Percentiles rank a stretch among this genome's conserved stretches.
Conservation (phyloP, 352 stramenopile species). For the Pythium apleroticum region DNA sequence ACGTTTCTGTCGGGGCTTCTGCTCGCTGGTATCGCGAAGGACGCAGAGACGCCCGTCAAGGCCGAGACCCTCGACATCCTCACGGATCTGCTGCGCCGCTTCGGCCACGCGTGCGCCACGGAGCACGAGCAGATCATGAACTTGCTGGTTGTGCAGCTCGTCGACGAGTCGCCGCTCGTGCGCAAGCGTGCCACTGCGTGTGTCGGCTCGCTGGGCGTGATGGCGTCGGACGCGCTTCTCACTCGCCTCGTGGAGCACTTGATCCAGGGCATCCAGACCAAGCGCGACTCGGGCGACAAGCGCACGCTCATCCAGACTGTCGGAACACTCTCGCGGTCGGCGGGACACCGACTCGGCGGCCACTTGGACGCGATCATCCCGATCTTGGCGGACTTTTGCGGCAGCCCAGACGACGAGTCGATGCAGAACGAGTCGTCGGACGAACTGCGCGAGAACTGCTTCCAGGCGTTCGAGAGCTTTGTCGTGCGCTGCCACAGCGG, state of each 20-base stretch:
- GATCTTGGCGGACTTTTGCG: slow-evolving; percentile 95
- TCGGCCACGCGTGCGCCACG: slow-evolving; percentile 89
- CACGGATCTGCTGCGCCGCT: slow-evolving; percentile 95
- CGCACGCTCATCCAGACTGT: slow-evolving; percentile 96
- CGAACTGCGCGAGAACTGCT: slow-evolving; percentile 97
- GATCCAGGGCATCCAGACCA: slow-evolving; percentile 88
- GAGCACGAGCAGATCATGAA: slow-evolving; percentile 92
- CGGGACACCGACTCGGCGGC: slow-evolving; percentile 94
- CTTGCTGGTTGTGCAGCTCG: slow-evolving; percentile 82
- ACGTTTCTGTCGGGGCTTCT: slow-evolving; percentile 67
- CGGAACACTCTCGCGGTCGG: slow-evolving; percentile 94
- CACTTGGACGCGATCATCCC: slow-evolving; percentile 96
- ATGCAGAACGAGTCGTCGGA: slow-evolving; percentile 94
- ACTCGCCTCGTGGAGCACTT: slow-evolving; percentile 92
- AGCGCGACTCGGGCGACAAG: slow-evolving; percentile 70
- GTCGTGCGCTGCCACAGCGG: slow-evolving; percentile 95
- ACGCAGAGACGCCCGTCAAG: slow-evolving; percentile 83
- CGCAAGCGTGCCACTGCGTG: slow-evolving; percentile 95
- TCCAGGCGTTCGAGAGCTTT: slow-evolving; percentile 98
- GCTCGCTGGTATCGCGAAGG: slow-evolving; percentile 58
- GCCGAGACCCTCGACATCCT: slow-evolving; percentile 97
- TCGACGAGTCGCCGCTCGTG: slow-evolving; percentile 84
- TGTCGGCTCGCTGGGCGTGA: slow-evolving; percentile 94
- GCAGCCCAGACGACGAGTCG: slow-evolving; percentile 88
- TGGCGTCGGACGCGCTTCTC: slow-evolving; percentile 94